These are phyloP conservation scores for Auricularia sp. DNA, from an alignment of 768 basidiomycete species.

Conservation along the genomic window DNA sequence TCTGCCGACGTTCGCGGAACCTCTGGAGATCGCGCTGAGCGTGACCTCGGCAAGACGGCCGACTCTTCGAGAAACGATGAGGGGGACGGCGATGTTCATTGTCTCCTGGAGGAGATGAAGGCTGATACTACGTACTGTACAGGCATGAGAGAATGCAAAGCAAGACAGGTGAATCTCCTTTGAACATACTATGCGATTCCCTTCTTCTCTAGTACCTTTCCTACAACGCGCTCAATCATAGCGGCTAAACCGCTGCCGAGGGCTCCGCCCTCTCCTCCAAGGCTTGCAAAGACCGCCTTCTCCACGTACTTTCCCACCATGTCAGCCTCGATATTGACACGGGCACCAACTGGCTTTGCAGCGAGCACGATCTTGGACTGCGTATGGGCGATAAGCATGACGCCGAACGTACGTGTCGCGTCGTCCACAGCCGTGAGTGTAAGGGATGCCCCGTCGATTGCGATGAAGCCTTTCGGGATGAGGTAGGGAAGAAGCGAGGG, in stretches of 20 bases:
- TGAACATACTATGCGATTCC: not conserved
- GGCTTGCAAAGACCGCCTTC: conserved; percentile 66
- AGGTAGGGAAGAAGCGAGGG: conserved; percentile 70
- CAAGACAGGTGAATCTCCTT: not conserved
- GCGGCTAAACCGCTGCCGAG: conserved; percentile 13
- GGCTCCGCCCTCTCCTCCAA: conserved; percentile 31
- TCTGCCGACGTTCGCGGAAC: no score
- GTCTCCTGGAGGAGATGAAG: no score
- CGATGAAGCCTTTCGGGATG: conserved; percentile 89
- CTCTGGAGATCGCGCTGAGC: no score
- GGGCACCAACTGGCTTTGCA: conserved; percentile 62
- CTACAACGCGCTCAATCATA: conserved; percentile 18
- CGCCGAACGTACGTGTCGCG: conserved; percentile 51
- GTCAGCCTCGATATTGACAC: conserved; percentile 92
- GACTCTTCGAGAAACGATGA: no score
- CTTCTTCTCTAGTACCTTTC: conserved; percentile 9
- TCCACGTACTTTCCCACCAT: conserved; percentile 89
- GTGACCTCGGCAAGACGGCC: no score
- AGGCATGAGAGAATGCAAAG: not conserved
- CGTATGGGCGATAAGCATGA: conserved; percentile 95
- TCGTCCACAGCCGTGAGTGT: conserved; percentile 79
- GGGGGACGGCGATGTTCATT: no score
- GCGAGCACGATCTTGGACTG: conserved; percentile 79
- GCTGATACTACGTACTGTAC: no score
- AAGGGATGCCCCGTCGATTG: conserved; percentile 89